Evolutionary conservation across 1,284 basidiomycete species (phyloP), one percentile per base, ranked within the genome.

Genomic region (Puccinia brachypodii): DNA sequence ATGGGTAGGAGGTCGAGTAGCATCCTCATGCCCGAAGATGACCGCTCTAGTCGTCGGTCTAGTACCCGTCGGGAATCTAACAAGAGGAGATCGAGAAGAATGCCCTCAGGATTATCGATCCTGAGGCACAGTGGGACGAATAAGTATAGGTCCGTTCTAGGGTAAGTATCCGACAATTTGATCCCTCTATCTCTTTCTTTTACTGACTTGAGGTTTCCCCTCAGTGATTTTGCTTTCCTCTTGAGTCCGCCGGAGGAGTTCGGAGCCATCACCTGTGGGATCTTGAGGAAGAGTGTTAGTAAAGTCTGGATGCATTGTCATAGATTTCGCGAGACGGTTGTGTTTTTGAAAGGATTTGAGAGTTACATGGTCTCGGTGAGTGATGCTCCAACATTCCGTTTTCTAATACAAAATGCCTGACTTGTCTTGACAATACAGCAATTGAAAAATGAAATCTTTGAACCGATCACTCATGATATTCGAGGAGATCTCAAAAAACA

Each of bases 261-360:
- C 25, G 73, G 73, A 8, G 62, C 72, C 28, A 66, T 76, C n/a
- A 38, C 75, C 0, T 74, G 80, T 56, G 80, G 80, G 28, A 58
- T 82, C 19, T 69, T 82, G 50, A 68, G 72, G 62, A 75, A 74
- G 33, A 74, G 72, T 56, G 80, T 82, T 3, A 74, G 80, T n/a
- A 75, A 71, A 50, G 62, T 76, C 31, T 75, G 73, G 73, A 47
- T 40, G 73, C n/a, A 74, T 25, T 66, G 56, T 16, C 62, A 76
- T 31, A 22, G 56, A 28, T 82, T 82, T 33, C 66, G 60, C 76
- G 64, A 81, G 22, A 73, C 71, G 8, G 60, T 76, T 40, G 62
- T 74, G 16, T 82, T 75, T 42, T 58, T 82, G 25, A 82, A 82
- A 82, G 80, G 80, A n/a, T 82, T 75, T 76, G 80, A 82, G 33